Evolutionary conservation across 306 rosid genomes (phyloP), one percentile per base, ranked within the genome.

Genomic region (Arachis stenosperma): DNA sequence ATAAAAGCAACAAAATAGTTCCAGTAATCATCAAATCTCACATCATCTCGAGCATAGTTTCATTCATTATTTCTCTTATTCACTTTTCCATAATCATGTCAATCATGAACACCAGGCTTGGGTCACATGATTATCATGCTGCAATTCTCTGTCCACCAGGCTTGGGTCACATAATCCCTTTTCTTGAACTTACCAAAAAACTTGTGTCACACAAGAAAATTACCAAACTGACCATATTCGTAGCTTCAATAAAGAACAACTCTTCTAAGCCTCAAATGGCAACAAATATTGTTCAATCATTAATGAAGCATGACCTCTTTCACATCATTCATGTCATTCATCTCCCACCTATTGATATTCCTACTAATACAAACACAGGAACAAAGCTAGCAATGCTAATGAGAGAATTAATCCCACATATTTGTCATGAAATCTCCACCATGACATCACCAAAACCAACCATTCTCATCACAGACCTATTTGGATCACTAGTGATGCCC

Each of bases 131-230:
- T 33, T 33, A 15, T 59, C 67, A 71, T 30, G 67, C 76, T 30
- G 46, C 54, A 30, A 0, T 71, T 8, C 17, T 71, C 0, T 9
- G 17, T 8, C 15, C 58, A 43, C 76, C 76, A 29, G 76, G 76
- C 5, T 44, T 71, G 58, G 76, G 76, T 44, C 76, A 71, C 58
- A n/a, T 71, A 4, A 71, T 59, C 30, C 76, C 76, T 1, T n/a
- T 8, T 40, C 67, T 71, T 27, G 58, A 58, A 8, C 47, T 71
- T 5, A 57, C 67, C 6, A 71, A 71, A 15, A 22, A 29, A 5
- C 41, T 71, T 7, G 58, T 71, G 33, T 29, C 58, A 2, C 67
- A 59, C 76, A 5, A 71, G 10, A 44, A 58, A 41, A 42, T 59
- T 6, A 54, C 76, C 67, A 71, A 58, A 46, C 7, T 71, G 4